phyloP scores from a whole-genome alignment of 345 rosid genomes.

The Hevea brasiliensis region DNA sequence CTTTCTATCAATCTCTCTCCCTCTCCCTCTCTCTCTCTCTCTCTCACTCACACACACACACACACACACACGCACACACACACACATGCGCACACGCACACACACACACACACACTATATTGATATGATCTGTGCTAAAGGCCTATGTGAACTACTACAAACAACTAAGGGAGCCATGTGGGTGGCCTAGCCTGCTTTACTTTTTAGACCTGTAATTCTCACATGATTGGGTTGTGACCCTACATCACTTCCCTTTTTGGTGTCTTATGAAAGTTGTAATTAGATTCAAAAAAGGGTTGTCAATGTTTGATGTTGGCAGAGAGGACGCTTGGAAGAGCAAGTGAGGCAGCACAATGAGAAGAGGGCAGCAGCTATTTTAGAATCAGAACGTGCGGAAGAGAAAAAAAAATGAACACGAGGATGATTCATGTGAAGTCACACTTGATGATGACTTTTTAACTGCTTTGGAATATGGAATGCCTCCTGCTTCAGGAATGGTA shows the following conservation, averaged over 20 bases:
- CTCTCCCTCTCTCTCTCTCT: no score
- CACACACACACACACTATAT: no score
- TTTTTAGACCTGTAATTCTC: no score
- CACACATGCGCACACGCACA: no score
- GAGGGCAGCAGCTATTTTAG: constrained; percentile 48
- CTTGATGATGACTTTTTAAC: constrained; percentile 92
- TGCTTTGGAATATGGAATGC: constrained; percentile 97
- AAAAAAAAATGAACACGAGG: constrained; percentile 47
- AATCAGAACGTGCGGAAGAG: constrained; percentile 30
- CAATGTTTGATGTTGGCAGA: constrained; percentile 44
- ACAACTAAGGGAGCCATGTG: no score
- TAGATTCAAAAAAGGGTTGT: not conserved
- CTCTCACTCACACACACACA: no score
- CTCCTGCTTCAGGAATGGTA: constrained; percentile 99
- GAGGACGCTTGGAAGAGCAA: constrained; percentile 89
- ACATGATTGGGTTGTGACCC: not conserved
- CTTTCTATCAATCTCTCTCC: no score
- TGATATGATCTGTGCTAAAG: no score
- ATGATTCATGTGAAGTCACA: constrained; percentile 77
- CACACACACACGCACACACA: no score
- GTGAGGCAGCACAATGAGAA: constrained; percentile 84
- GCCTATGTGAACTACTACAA: no score
- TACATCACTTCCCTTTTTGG: not conserved
- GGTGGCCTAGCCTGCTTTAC: no score
- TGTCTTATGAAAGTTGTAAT: not conserved